A percentile compares a stretch with the other conserved stretches of the same genome.
These are phyloP conservation scores for Paraconiothyrium brasiliense DNA, from an alignment of 2,329 filamentous ascomycete species.

Conservation along the genomic window DNA sequence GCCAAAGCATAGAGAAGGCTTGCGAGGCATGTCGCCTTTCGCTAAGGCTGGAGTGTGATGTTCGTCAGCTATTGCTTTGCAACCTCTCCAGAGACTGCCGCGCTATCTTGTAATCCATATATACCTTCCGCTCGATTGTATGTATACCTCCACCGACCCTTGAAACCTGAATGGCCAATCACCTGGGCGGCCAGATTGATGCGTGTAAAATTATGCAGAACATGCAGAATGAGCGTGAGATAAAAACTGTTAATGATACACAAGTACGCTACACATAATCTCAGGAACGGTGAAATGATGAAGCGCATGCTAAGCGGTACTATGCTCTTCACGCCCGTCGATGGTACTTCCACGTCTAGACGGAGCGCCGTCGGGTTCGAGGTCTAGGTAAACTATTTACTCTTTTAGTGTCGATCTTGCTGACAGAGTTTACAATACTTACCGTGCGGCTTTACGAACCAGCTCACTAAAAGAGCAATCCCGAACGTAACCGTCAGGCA, in stretches of 20 bases:
- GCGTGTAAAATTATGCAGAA: neutral
- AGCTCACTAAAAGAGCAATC: slow-evolving; percentile 69
- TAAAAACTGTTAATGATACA: neutral
- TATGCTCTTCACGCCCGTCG: neutral
- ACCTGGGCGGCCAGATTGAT: neutral
- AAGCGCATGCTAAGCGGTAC: neutral
- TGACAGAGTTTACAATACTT: slow-evolving; percentile 53
- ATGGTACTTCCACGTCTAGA: slow-evolving; percentile 7
- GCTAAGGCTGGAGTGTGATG: too few species aligned
- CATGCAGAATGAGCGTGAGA: neutral
- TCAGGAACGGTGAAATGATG: neutral
- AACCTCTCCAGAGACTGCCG: neutral
- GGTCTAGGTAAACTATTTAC: slow-evolving; percentile 17
- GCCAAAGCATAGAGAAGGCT: too few species aligned
- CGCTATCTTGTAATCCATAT: neutral
- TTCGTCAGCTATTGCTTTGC: neutral
- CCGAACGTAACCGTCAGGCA: slow-evolving; percentile 74
- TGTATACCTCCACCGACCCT: neutral
- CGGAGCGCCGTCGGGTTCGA: slow-evolving; percentile 16
- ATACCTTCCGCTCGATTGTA: neutral
- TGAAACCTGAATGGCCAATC: neutral
- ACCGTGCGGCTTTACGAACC: slow-evolving; percentile 79
- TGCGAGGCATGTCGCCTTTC: too few species aligned
- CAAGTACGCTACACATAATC: neutral
- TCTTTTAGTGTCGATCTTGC: neutral